Percentiles rank a stretch among this genome's conserved stretches.
Evolutionary conservation across 768 basidiomycete genomes (phyloP).

Genomic region (Mycena filopes): DNA sequence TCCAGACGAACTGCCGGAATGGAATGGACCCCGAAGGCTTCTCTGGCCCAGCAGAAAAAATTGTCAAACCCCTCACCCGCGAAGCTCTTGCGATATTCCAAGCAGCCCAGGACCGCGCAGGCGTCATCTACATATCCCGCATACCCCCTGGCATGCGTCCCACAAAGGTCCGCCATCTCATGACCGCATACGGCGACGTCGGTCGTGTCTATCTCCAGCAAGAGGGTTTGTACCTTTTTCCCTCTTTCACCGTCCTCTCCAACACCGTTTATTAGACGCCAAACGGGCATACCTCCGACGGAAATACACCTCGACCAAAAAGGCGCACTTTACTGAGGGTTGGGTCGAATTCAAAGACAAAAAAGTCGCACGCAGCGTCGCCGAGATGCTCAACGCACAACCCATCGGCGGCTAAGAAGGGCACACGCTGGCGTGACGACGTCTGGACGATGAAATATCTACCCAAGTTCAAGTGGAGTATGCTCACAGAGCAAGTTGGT

Average conservation of each 20-base stretch:
- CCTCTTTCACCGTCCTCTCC: not conserved
- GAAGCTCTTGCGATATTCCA: slow-evolving; percentile 83
- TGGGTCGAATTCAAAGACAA: slow-evolving; percentile 99
- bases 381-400: slow-evolving; percentile 96
- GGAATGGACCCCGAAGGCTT: slow-evolving; percentile 72
- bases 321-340: slow-evolving; percentile 92
- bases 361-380: slow-evolving; percentile 86
- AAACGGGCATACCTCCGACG: slow-evolving; percentile 87
- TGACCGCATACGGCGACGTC: slow-evolving; percentile 90
- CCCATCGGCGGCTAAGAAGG: slow-evolving; percentile 95
- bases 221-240: slow-evolving; percentile 69
- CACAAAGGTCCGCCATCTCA: slow-evolving; percentile 92
- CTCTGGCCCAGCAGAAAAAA: slow-evolving; percentile 63
- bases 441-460: slow-evolving; percentile 99
- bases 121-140: slow-evolving; percentile 93
- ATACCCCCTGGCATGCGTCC: slow-evolving; percentile 99
- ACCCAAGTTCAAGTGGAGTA: slow-evolving; percentile 98
- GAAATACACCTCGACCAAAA: slow-evolving; percentile 86
- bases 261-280: slow-evolving; percentile 60
- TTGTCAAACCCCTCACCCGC: slow-evolving; percentile 77
- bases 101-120: slow-evolving; percentile 77
- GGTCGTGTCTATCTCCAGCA: slow-evolving; percentile 93
- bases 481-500: slow-evolving; percentile 99
- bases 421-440: slow-evolving; percentile 92
- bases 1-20: too few relatives aligned